These are phyloP conservation scores for Fagus sylvatica DNA, from an alignment of 306 rosid species.

Conservation along the genomic window DNA sequence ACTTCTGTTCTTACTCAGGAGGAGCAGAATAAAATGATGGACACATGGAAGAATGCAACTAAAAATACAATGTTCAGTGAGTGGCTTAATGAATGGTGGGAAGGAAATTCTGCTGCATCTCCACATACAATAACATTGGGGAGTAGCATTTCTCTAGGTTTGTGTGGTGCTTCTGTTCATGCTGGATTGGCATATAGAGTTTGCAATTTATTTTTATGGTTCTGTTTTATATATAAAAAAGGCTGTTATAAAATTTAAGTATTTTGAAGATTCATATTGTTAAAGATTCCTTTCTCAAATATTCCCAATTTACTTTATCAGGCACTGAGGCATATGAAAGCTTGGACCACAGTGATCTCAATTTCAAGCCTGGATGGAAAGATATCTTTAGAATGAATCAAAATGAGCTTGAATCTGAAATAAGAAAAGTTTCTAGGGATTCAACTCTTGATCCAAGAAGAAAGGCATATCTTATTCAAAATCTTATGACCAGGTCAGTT, in stretches of 20 bases:
- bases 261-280: constrained; percentile 4
- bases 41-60: constrained; percentile 77
- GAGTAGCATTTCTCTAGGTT: constrained; percentile 38
- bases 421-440: constrained; percentile 65
- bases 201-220: constrained; percentile 3
- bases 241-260: background rate
- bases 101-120: constrained; percentile 54
- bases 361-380: constrained; percentile 83
- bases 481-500: constrained; percentile 48
- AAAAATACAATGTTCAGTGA: constrained; percentile 77
- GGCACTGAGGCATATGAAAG: constrained; percentile 36
- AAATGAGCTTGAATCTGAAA: constrained; percentile 51
- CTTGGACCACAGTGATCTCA: constrained; percentile 51
- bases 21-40: constrained; percentile 75
- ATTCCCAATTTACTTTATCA: constrained; percentile 11
- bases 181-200: background rate
- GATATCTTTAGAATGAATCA: constrained; percentile 65
- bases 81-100: constrained; percentile 79
- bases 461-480: constrained; percentile 60
- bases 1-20: constrained; percentile 76
- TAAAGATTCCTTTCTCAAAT: background rate
- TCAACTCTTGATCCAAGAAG: constrained; percentile 76
- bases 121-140: constrained; percentile 28
- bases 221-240: background rate
- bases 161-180: constrained; percentile 12